Conservation (phyloP, 768 basidiomycete genomes). For the Cyclocybe cylindracea region DNA sequence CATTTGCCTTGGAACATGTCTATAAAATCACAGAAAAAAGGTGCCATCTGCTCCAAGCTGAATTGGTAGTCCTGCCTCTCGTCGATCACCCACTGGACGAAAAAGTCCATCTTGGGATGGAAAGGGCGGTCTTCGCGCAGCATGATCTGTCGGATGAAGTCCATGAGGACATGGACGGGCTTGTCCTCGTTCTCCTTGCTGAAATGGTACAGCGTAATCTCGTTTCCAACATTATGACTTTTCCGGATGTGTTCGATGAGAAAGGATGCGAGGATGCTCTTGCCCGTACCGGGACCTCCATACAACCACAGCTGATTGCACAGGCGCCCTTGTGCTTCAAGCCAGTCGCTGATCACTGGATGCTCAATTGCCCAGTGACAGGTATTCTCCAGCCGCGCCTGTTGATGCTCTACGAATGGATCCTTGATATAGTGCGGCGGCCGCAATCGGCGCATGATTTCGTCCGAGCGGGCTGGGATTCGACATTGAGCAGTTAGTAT, state of each 20-base stretch:
- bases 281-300: conserved; percentile 4
- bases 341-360: neutral
- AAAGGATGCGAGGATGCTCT: conserved; percentile 3
- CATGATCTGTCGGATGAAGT: neutral
- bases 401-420: neutral
- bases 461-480: too few relatives aligned
- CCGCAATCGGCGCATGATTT: neutral
- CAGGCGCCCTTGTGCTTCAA: neutral
- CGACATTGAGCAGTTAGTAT: too few relatives aligned
- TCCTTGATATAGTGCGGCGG: neutral
- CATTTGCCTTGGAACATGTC: neutral
- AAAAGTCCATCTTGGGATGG: neutral
- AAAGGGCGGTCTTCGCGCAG: neutral
- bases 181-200: conserved; percentile 2
- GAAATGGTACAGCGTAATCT: conserved; percentile 2
- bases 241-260: neutral
- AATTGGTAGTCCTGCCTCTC: conserved; percentile 4
- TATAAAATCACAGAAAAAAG: conserved; percentile 1
- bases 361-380: neutral
- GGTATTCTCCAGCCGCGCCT: neutral
- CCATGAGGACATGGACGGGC: conserved; percentile 3
- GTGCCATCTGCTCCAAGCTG: conserved; percentile 1
- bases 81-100: neutral
- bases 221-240: neutral
- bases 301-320: neutral